Base-by-base conservation (phyloP, 2,329 filamentous ascomycete species). In the Coniochaeta prunicola region DNA sequence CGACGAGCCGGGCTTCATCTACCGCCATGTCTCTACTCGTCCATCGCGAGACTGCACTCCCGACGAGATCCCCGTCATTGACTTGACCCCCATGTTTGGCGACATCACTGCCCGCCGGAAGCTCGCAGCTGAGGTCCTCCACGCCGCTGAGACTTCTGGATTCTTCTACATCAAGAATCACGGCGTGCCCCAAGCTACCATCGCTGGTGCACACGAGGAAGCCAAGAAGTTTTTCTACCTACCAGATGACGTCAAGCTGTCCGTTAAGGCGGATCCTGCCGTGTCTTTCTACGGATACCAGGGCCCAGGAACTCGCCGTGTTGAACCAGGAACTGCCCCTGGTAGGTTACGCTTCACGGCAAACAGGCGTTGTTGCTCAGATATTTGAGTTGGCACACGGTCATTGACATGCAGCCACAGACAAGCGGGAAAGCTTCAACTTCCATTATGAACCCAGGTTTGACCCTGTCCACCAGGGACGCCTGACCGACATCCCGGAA, bases 141-240 rank as follows among this genome's bases (percentile, higher is more conserved):
- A 38, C 10, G 57, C 57, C 10, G 57, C 57, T 30, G 57, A 58
- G 48, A 53, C 33, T 9, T 53, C 45, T 13, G 57, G 57, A 12
- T 58, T 58, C 45, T 58, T 58, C 33, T 58, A 58, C 45, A 58
- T 58, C 57, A 58, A 54, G 45, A 54, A 54, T 21, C 57, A 58
- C 36, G 57, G 57, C 9, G 33, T 58, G 24, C 21, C 57, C 19
- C n/a, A 54, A 21, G 5, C n/a, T 36, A 38, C 33, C 5, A 58
- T 54, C n/a, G 9, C 15, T 12, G 26, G 31, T 26, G 40, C 40
- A 26, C 42, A 45, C 2, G 40, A 58, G 10, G 55, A 30, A 50
- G 45, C 26, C 28, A 34, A 26, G 19, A 45, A 40, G 38, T 57
- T 57, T 36, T 57, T 57, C 36, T 5, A 45, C n/a, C 55, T 57